Evolutionary conservation across 371 early-diverging fungal species (phyloP), one percentile per base, ranked within the genome.

Genomic region (Mortierella sp.): DNA sequence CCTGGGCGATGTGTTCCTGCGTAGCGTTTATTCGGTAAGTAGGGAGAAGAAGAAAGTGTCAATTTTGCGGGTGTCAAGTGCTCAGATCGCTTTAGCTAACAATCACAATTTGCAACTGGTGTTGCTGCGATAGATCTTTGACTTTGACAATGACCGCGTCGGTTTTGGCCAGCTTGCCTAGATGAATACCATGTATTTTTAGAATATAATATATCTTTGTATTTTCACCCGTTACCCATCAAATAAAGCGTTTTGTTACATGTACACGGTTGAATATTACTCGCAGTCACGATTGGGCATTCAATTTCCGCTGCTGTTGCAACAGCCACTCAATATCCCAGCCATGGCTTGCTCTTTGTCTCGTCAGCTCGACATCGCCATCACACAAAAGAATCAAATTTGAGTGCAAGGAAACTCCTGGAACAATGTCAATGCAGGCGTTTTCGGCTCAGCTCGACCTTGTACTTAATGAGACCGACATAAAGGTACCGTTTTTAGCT

Each of bases 1-100:
- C 55, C 85, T 94, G 13, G 95, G 95, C 1, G 94, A 94, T 81
- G 91, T 93, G 0, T 93, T 94, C 83, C 73, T 94, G 64, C 87
- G 91, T 35, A 85, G 86, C 26, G 93, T 89, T 67, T 94, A 93
- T 84, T 90, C 96, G 61, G 90, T 93, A 88, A 76, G 83, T 55
- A 43, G 4, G 23, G 15, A 13, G n/a, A 26, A 37, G 45, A 29
- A n/a, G 43, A 42, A 29, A 26, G 23, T 17, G 15, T 26, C 34
- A 3, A 49, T 31, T 32, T 45, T 23, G n/a, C 58, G 15, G 26
- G 31, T 34, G 26, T 45, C 22, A 17, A 40, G 8, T 6, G n/a
- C 29, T 13, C 45, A 45, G 45, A 45, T 35, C 35, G 9, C 35
- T 35, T 35, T 5, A 45, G 15, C 45, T 45, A 45, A 45, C 45